Percentiles rank a stretch among this genome's conserved stretches.
Conservation (phyloP, 208 protist genomes). For the Wallacemonas sp. region DNA sequence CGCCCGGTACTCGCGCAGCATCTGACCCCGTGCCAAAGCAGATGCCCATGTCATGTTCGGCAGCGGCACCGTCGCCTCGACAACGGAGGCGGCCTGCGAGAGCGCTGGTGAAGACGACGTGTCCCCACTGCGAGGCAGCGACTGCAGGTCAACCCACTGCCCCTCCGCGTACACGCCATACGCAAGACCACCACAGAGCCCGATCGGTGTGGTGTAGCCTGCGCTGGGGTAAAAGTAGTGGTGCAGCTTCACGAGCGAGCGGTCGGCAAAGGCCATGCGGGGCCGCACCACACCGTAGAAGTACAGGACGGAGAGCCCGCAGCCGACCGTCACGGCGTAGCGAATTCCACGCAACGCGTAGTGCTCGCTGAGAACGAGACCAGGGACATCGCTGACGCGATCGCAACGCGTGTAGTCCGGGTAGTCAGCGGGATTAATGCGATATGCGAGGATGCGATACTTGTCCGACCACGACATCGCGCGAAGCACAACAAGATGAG, state of each 20-base stretch:
- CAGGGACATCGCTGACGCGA: slow-evolving; percentile 31
- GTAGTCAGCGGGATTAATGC: slow-evolving; percentile 56
- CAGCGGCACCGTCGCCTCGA: too few species aligned
- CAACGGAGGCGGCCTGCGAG: too few species aligned
- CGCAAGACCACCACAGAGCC: slow-evolving; percentile 33
- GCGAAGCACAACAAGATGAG: background rate
- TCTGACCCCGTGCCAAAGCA: background rate
- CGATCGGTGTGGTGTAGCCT: slow-evolving; percentile 63
- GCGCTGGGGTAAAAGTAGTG: slow-evolving; percentile 84
- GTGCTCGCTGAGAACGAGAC: slow-evolving; percentile 55
- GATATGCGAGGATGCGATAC: slow-evolving; percentile 17
- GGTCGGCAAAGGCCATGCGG: slow-evolving; percentile 68
- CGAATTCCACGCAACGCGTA: slow-evolving; percentile 54
- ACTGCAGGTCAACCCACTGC: slow-evolving; percentile 31
- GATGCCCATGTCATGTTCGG: background rate
- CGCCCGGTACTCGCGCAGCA: background rate
- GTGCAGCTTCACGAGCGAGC: slow-evolving; percentile 52
- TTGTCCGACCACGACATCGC: slow-evolving; percentile 14
- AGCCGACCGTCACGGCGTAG: slow-evolving; percentile 41
- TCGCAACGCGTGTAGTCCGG: slow-evolving; percentile 37
- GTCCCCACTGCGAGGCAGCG: background rate
- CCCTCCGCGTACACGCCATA: slow-evolving; percentile 35
- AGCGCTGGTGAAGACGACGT: too few species aligned
- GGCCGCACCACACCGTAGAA: slow-evolving; percentile 67
- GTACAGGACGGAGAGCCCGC: slow-evolving; percentile 48